These are phyloP conservation scores for Lentithecium fluviatile DNA, from an alignment of 495 filamentous ascomycete genomes.

Conservation along the genomic window DNA sequence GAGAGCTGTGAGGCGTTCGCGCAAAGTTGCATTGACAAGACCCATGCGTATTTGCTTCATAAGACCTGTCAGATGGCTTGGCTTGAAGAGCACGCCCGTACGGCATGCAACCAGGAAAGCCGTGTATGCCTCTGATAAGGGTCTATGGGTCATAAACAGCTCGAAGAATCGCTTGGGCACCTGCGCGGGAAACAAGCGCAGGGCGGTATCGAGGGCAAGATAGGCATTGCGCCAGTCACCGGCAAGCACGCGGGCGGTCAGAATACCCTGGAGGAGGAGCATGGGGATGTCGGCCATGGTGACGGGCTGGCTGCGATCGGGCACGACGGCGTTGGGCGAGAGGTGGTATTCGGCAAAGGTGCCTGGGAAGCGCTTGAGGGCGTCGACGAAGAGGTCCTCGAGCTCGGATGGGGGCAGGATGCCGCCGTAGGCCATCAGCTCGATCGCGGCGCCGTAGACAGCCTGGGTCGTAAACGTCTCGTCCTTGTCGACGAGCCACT, in stretches of 20 bases:
- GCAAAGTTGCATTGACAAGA: background rate
- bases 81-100: constrained; percentile 40
- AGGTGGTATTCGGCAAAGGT: constrained; percentile 46
- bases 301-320: constrained; percentile 35
- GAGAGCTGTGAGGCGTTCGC: constrained; percentile 13
- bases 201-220: constrained; percentile 48
- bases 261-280: constrained; percentile 50
- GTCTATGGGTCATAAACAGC: constrained; percentile 48
- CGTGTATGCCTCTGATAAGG: constrained; percentile 47
- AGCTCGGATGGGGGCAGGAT: constrained; percentile 37
- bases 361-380: constrained; percentile 45
- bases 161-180: constrained; percentile 46
- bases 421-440: constrained; percentile 48
- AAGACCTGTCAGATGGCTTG: constrained; percentile 23
- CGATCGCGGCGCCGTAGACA: constrained; percentile 52
- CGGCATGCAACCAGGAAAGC: constrained; percentile 51
- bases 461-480: constrained; percentile 40
- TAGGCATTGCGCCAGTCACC: constrained; percentile 51
- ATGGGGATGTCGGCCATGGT: constrained; percentile 41
- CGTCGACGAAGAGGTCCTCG: constrained; percentile 46
- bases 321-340: constrained; percentile 42
- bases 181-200: constrained; percentile 48
- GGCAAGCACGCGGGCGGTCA: constrained; percentile 47
- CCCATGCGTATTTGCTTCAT: constrained; percentile 4
- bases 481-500: constrained; percentile 44